Base-by-base conservation (phyloP, 2,329 filamentous ascomycete genomes). In the Zymoseptoria ardabiliae region DNA sequence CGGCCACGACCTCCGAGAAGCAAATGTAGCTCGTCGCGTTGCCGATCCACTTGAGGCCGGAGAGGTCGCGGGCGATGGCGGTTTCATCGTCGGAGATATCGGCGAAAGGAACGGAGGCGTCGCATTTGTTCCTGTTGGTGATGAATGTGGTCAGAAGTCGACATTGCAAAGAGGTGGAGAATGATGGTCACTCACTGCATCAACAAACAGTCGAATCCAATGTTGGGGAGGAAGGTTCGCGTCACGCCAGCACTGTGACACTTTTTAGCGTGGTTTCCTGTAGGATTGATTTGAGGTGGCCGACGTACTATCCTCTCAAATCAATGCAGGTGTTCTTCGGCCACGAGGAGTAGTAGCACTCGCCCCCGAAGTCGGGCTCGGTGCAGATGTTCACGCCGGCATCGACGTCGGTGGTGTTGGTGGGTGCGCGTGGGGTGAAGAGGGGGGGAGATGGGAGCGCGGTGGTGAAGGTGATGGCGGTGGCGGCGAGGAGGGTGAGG, bases 361-460 rank as follows among this genome's bases (percentile, higher is more conserved):
- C 51, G 52, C 68, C 68, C 28, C 49, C 70, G 20, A 73, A 68
- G n/a, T 65, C 55, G 5, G 58, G 58, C n/a, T 61, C 60, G 17
- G 65, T 64, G 61, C 66, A 68, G 49, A 61, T 51, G 64, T 72
- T n/a, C 2, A 74, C 73, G 57, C 77, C 61, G 50, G 64, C 63
- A 22, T 45, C 54, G 22, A 52, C 48, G 23, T 53, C n/a, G 45
- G 54, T 60, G 41, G 45, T 55, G 48, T 57, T 64, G 59, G 51
- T 8, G 8, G 30, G 28, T 1, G 41, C 41, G 23, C 57, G 54
- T 23, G 55, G 55, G 17, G 58, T 50, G 50, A 45, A 17, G 17
- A 19, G 58, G 58, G 17, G 51, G 13, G 28, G 3, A 53, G 22
- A 28, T 19, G 51, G 51, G 13, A 53, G 51, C 4, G 51, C 51